Evolutionary conservation across 192 early-diverging fungal species (phyloP), one percentile per base, ranked within the genome.

Genomic region (Coemansia sp.): DNA sequence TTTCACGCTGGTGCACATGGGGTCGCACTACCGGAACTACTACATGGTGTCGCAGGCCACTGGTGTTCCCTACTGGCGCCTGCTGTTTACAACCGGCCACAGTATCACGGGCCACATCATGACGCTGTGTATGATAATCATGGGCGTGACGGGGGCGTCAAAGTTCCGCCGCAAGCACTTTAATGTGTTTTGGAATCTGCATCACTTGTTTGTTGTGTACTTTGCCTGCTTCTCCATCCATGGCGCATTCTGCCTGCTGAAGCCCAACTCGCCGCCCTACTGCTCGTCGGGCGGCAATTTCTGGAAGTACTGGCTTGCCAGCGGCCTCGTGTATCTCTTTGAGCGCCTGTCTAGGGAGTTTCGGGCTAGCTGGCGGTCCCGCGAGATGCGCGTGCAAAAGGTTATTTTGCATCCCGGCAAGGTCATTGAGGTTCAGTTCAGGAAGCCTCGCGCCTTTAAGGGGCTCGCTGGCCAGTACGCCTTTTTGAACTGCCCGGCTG

Each of bases 141-240:
- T 94, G 90, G 86, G 88, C 38, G 83, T 91, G 0, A 89, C 91
- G 2, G 89, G 89, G 1, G 67, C 85, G 25, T 82, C 86, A 52
- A 85, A 76, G 63, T 81, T 87, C 41, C 72, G 73, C 13, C 43
- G 64, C 45, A 75, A 66, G 69, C 70, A 81, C 59, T 80, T 84
- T 57, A 91, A 94, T 70, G 72, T 86, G 42, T 94, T 94, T 70
- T 94, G 92, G 92, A 93, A 92, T 73, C 86, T 90, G 37, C 92
- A 94, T 66, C 92, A 94, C 65, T 81, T 94, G 31, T 93, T 93
- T 75, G 85, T 93, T 58, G 78, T 93, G 50, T 93, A 92, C 77
- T 93, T 94, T 78, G 88, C 88, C 38, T 88, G 85, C 25, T 83
- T 87, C 18, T 86, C 91, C 45, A 86, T 90, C 71, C 93, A 93